These are phyloP conservation scores for Gastrolobium bilobum DNA, from an alignment of 306 rosid species.

Conservation along the genomic window DNA sequence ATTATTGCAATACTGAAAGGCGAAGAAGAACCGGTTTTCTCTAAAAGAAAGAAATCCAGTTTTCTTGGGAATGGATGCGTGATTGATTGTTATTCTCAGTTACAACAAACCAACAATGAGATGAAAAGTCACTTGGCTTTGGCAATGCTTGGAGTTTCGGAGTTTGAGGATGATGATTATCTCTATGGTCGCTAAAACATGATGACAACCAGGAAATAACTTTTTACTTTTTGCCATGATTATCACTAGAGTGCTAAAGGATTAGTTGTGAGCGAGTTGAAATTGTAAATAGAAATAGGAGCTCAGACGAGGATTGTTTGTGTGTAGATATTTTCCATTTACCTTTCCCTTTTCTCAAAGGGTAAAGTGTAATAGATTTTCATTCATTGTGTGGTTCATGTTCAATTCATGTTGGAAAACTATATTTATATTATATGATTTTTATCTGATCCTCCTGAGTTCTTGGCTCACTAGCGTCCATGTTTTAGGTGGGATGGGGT, in stretches of 20 bases:
- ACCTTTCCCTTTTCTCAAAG: slow-evolving; percentile 49
- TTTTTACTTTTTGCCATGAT: slow-evolving; percentile 53
- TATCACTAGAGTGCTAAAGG: slow-evolving; percentile 48
- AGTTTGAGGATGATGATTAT: slow-evolving; percentile 89
- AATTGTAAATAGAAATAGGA: slow-evolving; percentile 72
- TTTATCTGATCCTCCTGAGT: slow-evolving; percentile 24
- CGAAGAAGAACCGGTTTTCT: slow-evolving; percentile 64
- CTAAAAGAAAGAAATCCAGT: slow-evolving; percentile 74
- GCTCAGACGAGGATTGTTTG: slow-evolving; percentile 49
- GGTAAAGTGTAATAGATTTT: slow-evolving; percentile 59
- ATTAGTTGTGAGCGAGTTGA: slow-evolving; percentile 49
- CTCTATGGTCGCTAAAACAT: slow-evolving; percentile 62
- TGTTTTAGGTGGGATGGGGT: slow-evolving; percentile 36
- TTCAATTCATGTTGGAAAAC: slow-evolving; percentile 36
- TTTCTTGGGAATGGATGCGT: slow-evolving; percentile 83
- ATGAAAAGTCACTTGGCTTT: slow-evolving; percentile 88
- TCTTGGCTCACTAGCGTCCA: slow-evolving; percentile 24
- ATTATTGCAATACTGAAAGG: slow-evolving; percentile 85
- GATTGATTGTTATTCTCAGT: slow-evolving; percentile 79
- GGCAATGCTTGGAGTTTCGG: slow-evolving; percentile 95
- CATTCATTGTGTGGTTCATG: slow-evolving; percentile 45
- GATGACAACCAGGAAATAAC: slow-evolving; percentile 1
- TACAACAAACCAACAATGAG: slow-evolving; percentile 75
- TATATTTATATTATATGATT: slow-evolving; percentile 3
- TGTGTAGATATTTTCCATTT: slow-evolving; percentile 64